These are phyloP conservation scores for Termitomyces sp. DNA, from an alignment of 768 basidiomycete species.

Conservation along the genomic window DNA sequence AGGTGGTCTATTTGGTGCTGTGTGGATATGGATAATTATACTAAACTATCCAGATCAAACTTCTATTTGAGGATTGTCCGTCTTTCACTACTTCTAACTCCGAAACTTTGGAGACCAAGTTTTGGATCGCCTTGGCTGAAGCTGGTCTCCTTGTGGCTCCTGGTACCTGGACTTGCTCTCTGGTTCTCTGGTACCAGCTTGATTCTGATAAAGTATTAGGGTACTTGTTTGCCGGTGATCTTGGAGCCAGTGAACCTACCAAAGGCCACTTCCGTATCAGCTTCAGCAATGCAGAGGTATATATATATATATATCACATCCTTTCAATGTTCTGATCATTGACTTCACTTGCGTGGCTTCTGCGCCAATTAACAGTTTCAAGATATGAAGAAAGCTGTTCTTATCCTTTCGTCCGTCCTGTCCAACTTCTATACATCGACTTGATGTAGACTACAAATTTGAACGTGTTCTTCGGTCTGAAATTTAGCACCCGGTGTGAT, in stretches of 20 bases:
- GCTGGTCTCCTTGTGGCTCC: conserved; percentile 60
- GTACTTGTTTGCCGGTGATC: conserved; percentile 35
- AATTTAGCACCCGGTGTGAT: conserved; percentile 3
- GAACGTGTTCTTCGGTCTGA: background rate
- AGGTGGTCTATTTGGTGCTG: conserved; percentile 33
- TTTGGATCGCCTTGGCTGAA: conserved; percentile 58
- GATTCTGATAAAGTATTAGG: conserved; percentile 18
- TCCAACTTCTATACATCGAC: conserved; percentile 30
- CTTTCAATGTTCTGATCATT: background rate
- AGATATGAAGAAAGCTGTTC: conserved; percentile 40
- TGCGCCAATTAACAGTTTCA: conserved; percentile 18
- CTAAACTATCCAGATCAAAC: conserved; percentile 36
- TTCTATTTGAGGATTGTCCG: conserved; percentile 51
- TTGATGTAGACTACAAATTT: background rate
- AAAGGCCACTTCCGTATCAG: no score
- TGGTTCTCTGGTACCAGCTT: background rate
- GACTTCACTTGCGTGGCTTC: background rate
- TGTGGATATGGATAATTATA: background rate
- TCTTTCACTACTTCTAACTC: conserved; percentile 29
- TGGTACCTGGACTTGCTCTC: conserved; percentile 29
- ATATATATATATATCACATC: conserved; percentile 20
- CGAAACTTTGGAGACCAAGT: conserved; percentile 45
- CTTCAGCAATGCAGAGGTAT: conserved; percentile 33
- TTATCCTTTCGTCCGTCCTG: conserved; percentile 38
- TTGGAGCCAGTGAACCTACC: conserved; percentile 10